phyloP scores from a whole-genome alignment of 2,329 filamentous ascomycete species.

The Claviceps cyperi region DNA sequence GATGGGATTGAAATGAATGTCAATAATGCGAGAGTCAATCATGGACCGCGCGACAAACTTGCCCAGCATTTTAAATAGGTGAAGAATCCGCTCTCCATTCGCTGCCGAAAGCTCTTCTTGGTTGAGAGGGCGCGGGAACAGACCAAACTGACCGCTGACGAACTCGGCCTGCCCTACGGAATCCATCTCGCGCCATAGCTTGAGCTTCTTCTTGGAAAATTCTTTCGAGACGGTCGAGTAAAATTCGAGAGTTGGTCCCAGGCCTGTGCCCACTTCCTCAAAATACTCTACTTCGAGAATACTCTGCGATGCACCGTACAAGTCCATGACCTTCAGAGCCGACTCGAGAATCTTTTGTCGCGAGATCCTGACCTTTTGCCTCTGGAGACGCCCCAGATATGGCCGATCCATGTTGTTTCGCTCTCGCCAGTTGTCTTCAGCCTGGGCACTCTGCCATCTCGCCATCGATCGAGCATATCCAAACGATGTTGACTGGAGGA shows the following conservation, averaged over 20 bases:
- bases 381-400: conserved; percentile 79
- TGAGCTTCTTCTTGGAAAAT: conserved; percentile 93
- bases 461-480: conserved; percentile 96
- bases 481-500: conserved; percentile 95
- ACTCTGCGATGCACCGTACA: conserved; percentile 93
- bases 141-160: conserved; percentile 66
- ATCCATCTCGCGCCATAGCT: conserved; percentile 90
- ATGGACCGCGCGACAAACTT: conserved; percentile 97
- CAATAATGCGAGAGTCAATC: conserved; percentile 95
- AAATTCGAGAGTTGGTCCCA: conserved; percentile 92
- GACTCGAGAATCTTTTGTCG: conserved; percentile 90
- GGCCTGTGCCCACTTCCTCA: conserved; percentile 90
- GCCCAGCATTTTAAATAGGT: conserved; percentile 83
- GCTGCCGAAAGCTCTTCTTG: conserved; percentile 59
- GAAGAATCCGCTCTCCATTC: conserved; percentile 73
- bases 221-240: conserved; percentile 96
- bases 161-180: conserved; percentile 59
- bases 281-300: conserved; percentile 97
- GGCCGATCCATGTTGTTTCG: conserved; percentile 84
- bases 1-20: conserved; percentile 91
- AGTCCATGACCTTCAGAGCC: conserved; percentile 95
- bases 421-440: conserved; percentile 62
- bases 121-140: conserved; percentile 86
- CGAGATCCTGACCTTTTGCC: conserved; percentile 96
- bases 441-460: conserved; percentile 87